Evolutionary conservation across 2,329 filamentous ascomycete species (phyloP).

Genomic region (Neonectria magnoliae): DNA sequence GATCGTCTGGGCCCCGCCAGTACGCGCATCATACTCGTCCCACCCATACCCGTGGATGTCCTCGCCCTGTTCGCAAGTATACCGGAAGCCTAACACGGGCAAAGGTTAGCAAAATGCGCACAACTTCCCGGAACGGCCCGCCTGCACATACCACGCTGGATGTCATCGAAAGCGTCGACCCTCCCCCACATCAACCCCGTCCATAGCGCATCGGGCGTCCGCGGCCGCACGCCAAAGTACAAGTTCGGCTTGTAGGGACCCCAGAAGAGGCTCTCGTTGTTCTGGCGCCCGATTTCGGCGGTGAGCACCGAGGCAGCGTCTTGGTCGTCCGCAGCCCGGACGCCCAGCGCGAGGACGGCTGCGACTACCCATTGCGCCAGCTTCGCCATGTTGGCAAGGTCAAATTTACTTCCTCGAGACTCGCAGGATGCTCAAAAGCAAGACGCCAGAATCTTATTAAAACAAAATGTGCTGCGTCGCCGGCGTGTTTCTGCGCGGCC

Average conservation of each 20-base stretch:
- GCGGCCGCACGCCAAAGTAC: slow-evolving; percentile 90
- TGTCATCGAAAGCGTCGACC: slow-evolving; percentile 79
- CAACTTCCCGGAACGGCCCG: slow-evolving; percentile 1
- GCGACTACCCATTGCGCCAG: slow-evolving; percentile 46
- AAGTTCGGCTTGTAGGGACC: slow-evolving; percentile 93
- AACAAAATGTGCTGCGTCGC: slow-evolving; percentile 22
- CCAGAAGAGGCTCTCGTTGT: slow-evolving; percentile 92
- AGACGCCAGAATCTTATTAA: background rate
- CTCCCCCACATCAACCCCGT: slow-evolving; percentile 90
- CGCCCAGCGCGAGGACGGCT: slow-evolving; percentile 42
- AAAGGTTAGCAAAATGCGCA: slow-evolving; percentile 5
- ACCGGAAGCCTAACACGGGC: slow-evolving; percentile 74
- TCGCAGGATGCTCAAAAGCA: background rate
- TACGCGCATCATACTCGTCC: slow-evolving; percentile 94
- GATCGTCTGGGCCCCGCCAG: slow-evolving; percentile 87
- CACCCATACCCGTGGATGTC: slow-evolving; percentile 96
- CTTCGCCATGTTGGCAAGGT: slow-evolving; percentile 42
- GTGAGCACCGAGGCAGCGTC: slow-evolving; percentile 52
- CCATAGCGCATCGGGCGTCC: slow-evolving; percentile 82
- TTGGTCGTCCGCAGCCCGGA: slow-evolving; percentile 41
- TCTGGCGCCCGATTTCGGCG: slow-evolving; percentile 61
- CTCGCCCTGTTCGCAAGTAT: slow-evolving; percentile 96
- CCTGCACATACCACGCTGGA: slow-evolving; percentile 75
- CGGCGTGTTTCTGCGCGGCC: slow-evolving; percentile 10
- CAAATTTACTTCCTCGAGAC: background rate